phyloP scores from a whole-genome alignment of 2,329 filamentous ascomycete genomes.

The Colletotrichum theobromicola region DNA sequence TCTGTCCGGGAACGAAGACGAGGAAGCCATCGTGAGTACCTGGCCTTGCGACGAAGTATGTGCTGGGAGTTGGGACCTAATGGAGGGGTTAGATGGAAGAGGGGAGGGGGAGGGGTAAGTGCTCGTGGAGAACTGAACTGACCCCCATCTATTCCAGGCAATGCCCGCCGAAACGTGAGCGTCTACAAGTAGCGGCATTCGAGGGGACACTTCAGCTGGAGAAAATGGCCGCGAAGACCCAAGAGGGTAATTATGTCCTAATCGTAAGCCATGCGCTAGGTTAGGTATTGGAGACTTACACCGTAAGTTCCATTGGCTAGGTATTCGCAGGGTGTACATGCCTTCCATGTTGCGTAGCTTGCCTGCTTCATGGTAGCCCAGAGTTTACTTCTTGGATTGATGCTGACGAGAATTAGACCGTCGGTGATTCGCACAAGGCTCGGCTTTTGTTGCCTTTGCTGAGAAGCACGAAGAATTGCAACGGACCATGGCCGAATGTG shows the following conservation, averaged over 20 bases:
- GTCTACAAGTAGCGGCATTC: not conserved
- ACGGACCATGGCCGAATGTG: not conserved
- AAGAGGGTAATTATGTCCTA: slow-evolving; percentile 15
- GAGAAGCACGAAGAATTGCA: not conserved
- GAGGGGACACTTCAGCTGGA: not conserved
- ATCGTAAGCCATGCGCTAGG: not conserved
- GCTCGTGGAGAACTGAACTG: not conserved
- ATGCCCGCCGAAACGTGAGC: not conserved
- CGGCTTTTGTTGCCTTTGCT: not conserved
- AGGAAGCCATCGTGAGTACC: not conserved
- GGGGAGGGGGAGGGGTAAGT: slow-evolving; percentile 5
- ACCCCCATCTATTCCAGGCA: slow-evolving; percentile 14
- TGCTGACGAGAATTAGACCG: not conserved
- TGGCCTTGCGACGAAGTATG: not conserved
- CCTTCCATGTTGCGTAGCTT: not conserved
- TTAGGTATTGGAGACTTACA: too few species aligned
- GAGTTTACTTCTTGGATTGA: not conserved
- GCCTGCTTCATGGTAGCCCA: not conserved
- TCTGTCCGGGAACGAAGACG: slow-evolving; percentile 9
- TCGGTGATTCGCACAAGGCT: not conserved
- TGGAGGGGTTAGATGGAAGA: slow-evolving; percentile 5
- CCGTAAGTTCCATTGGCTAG: too few species aligned
- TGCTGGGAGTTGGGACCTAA: not conserved
- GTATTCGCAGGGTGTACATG: too few species aligned
- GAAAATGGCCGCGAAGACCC: slow-evolving; percentile 4